Evolutionary conservation across 805 yeast species (phyloP).

Genomic region (Suhomyces xylopsoci): DNA sequence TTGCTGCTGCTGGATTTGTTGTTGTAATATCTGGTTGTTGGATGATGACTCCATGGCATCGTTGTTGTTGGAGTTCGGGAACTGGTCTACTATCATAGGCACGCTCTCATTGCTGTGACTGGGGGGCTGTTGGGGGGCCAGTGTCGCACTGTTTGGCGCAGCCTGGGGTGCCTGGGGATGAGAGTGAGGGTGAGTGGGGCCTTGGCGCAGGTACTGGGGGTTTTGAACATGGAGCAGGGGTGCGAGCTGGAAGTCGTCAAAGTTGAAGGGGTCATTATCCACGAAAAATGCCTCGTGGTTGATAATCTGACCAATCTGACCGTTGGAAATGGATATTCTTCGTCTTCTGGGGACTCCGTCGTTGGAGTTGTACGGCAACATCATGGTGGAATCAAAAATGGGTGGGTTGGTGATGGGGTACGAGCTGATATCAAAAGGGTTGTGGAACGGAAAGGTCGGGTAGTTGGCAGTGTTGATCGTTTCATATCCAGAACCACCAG

Average conservation of each 20-base stretch:
- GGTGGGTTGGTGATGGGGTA: conserved; percentile 49
- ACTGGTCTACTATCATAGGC: neutral
- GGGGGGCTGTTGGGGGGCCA: neutral
- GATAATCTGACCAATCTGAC: conserved; percentile 76
- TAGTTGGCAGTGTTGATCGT: neutral
- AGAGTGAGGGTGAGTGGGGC: neutral
- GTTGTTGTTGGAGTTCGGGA: neutral
- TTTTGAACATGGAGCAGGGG: neutral
- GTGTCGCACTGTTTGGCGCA: neutral
- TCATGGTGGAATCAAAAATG: conserved; percentile 41
- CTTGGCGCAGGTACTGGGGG: conserved; percentile 7
- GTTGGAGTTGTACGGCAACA: conserved; percentile 29
- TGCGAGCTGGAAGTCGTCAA: conserved; percentile 16
- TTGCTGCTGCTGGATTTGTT: neutral
- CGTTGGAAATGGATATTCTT: conserved; percentile 78
- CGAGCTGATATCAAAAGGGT: conserved; percentile 37
- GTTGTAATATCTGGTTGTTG: neutral
- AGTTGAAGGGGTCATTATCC: conserved; percentile 19
- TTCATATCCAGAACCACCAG: conserved; percentile 1
- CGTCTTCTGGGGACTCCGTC: conserved; percentile 46
- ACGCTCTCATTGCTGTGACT: neutral
- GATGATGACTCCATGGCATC: neutral
- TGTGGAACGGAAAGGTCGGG: conserved; percentile 22
- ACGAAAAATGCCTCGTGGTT: conserved; percentile 40
- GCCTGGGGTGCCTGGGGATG: neutral